Evolutionary conservation across 345 rosid species (phyloP).

Genomic region (Noccaea bulbosa): DNA sequence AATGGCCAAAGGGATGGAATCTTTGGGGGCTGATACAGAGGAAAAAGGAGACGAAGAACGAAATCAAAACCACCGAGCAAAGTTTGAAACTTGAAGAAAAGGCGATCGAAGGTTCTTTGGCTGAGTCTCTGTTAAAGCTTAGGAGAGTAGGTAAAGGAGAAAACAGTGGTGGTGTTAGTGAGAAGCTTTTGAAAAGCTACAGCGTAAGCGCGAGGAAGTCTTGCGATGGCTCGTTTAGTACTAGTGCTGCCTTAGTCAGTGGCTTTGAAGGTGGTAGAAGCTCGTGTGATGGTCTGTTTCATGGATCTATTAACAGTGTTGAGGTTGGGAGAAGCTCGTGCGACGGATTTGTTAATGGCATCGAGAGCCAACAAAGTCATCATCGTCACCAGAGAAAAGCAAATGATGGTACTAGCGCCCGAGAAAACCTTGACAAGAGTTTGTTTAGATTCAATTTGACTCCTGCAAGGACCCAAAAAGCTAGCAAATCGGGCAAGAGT

Average conservation of each 20-base stretch:
- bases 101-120: slow-evolving; percentile 49
- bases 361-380: slow-evolving; percentile 36
- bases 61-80: slow-evolving; percentile 37
- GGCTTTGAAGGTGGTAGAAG: slow-evolving; percentile 47
- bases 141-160: slow-evolving; percentile 50
- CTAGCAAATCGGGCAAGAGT: slow-evolving; percentile 64
- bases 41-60: slow-evolving; percentile 47
- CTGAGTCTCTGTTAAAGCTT: slow-evolving; percentile 58
- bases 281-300: slow-evolving; percentile 48
- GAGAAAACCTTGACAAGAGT: slow-evolving; percentile 59
- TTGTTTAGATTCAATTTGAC: slow-evolving; percentile 66
- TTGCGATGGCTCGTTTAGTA: slow-evolving; percentile 44
- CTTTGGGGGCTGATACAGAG: slow-evolving; percentile 72
- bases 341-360: slow-evolving; percentile 31
- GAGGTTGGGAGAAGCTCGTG: slow-evolving; percentile 40
- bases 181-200: slow-evolving; percentile 65
- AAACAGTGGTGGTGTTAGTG: slow-evolving; percentile 49
- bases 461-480: slow-evolving; percentile 59
- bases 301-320: slow-evolving; percentile 40
- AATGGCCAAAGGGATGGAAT: slow-evolving; percentile 58
- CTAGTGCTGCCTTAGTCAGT: slow-evolving; percentile 17
- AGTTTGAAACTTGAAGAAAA: slow-evolving; percentile 45
- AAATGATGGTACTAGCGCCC: slow-evolving; percentile 45
- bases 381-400: slow-evolving; percentile 27
- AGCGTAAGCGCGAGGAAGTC: slow-evolving; percentile 64